Evolutionary conservation across 2,329 filamentous ascomycete species (phyloP).

Genomic region (Daldinia sp.): DNA sequence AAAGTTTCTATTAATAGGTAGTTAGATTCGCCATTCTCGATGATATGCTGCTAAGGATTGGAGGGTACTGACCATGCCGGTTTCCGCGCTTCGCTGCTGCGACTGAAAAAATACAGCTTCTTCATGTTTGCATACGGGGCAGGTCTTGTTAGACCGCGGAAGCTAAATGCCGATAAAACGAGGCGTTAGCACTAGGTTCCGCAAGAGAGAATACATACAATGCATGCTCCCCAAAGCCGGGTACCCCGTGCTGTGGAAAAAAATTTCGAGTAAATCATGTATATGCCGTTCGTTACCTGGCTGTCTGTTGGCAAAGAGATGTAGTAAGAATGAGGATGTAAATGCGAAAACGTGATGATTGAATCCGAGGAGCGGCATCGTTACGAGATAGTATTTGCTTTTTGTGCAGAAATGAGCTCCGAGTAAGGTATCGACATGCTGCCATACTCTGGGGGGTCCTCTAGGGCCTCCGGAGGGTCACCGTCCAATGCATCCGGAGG

Average conservation of each 20-base stretch:
- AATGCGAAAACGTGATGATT: not conserved
- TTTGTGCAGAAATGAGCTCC: not conserved
- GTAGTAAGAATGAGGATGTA: not conserved
- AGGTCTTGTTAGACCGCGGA: conserved; percentile 85
- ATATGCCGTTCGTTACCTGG: conserved; percentile 2
- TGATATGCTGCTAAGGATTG: not conserved
- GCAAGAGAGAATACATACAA: conserved; percentile 38
- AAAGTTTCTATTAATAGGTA: conserved; percentile 72
- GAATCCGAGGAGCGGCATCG: not conserved
- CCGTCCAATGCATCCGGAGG: conserved; percentile 38
- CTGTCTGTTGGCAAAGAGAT: conserved; percentile 9
- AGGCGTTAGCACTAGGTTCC: conserved; percentile 50
- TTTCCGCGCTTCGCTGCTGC: conserved; percentile 95
- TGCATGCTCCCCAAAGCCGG: conserved; percentile 41
- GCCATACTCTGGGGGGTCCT: conserved; percentile 36
- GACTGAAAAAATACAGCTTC: conserved; percentile 99
- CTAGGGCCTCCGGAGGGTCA: conserved; percentile 45
- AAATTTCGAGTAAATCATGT: conserved; percentile 3
- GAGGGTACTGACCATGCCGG: conserved; percentile 83
- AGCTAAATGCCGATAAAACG: conserved; percentile 68
- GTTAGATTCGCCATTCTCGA: conserved; percentile 38
- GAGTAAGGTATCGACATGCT: conserved; percentile 25
- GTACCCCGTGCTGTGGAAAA: conserved; percentile 29
- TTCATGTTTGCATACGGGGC: conserved; percentile 82
- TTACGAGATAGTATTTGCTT: not conserved